Base-by-base conservation (phyloP, 345 rosid genomes). In the Anastatica hierochuntica region DNA sequence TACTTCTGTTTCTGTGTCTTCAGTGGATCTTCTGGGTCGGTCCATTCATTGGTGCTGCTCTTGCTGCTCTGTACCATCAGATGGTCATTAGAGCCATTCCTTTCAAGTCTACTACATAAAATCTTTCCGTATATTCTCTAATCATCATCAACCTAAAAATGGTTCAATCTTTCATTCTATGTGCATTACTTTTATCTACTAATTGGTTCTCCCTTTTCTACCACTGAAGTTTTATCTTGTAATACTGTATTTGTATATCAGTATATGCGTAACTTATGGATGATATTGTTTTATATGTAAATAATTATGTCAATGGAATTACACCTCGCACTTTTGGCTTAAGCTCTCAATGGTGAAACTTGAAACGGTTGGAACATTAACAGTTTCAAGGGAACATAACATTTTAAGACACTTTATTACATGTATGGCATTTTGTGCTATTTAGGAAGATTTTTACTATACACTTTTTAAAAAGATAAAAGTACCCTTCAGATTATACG, bases 11-110 rank as follows among this genome's bases (percentile, higher is more conserved):
- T 37, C 11, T 0, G 0, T 53, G 42, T 14, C 48, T 56, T 36
- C 74, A 82, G 83, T 82, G 89, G 89, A 68, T 82, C 53, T 82
- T 82, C 78, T 82, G 89, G 89, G 81, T 79, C 8, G 89, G 85
- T 38, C 89, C 89, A 21, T 77, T 79, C 77, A 66, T 77, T 27
- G 85, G 89, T 61, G 85, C 89, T 70, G 83, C 79, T 7, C 81
- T 82, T 53, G 89, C 89, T 68, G 85, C 89, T 52, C 11, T 72
- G 34, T 82, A 82, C 78, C 85, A 82, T 69, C 85, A 77, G 74
- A 65, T 79, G 47, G 49, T 82, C 69, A 79, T 82, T 63, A 73
- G 89, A 67, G 89, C 89, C 10, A 82, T 79, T 54, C 89, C 85
- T 14, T 82, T 82, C 64, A 82, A 75, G 69, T 18, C 79, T 65